A percentile compares a stretch with the other conserved stretches of the same genome.
Evolutionary conservation across 805 yeast genomes (phyloP).

Genomic region (Myxozyma udenii): DNA sequence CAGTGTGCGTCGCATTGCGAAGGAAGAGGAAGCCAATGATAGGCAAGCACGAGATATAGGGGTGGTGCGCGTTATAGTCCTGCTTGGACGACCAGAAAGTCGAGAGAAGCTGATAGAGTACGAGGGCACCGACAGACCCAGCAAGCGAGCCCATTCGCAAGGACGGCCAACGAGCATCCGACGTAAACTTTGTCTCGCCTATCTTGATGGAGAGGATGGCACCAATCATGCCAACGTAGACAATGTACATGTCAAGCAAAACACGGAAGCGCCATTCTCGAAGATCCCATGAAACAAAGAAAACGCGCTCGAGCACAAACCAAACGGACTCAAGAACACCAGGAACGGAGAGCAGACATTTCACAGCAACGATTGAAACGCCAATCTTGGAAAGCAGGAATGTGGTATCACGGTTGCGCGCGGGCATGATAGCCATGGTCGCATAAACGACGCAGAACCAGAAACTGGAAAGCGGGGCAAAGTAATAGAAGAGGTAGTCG

Average conservation of each 20-base stretch:
- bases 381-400: conserved; percentile 27
- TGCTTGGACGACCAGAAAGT: conserved; percentile 17
- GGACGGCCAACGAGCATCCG: conserved; percentile 22
- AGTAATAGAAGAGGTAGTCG: conserved; percentile 32
- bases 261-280: conserved; percentile 34
- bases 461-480: conserved; percentile 32
- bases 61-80: conserved; percentile 28
- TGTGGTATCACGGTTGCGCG: conserved; percentile 21
- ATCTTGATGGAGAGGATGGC: conserved; percentile 27
- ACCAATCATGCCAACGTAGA: conserved; percentile 33
- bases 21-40: conserved; percentile 28
- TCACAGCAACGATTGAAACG: conserved; percentile 14
- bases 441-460: conserved; percentile 32
- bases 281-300: conserved; percentile 31
- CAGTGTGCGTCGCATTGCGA: conserved; percentile 25
- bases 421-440: conserved; percentile 26
- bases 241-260: conserved; percentile 30
- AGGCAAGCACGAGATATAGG: conserved; percentile 24
- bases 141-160: conserved; percentile 16
- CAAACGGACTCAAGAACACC: conserved; percentile 29
- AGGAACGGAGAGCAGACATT: conserved; percentile 20
- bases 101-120: conserved; percentile 13
- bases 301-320: conserved; percentile 23
- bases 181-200: conserved; percentile 13
- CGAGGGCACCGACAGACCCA: conserved; percentile 17